Evolutionary conservation across 192 early-diverging fungal genomes (phyloP).

Genomic region (Podila epicladia): DNA sequence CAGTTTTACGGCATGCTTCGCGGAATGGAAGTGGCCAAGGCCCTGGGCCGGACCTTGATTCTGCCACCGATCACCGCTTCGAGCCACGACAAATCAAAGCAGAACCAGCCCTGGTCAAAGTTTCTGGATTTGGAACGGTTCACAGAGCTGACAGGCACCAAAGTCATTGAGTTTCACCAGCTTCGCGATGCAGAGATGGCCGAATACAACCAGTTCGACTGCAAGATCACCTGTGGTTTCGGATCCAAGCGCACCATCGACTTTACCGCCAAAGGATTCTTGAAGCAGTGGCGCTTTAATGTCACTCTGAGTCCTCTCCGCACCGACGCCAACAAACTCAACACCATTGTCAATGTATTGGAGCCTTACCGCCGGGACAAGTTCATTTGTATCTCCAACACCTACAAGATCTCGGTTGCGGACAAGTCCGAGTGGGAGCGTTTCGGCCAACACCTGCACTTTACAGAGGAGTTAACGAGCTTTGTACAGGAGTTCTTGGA

Average conservation of each 20-base stretch:
- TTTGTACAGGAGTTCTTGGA: slow-evolving; percentile 45
- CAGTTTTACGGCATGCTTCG: slow-evolving; percentile 50
- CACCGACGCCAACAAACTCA: slow-evolving; percentile 32
- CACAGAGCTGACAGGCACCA: slow-evolving; percentile 42
- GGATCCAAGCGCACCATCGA: slow-evolving; percentile 49
- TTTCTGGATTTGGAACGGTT: slow-evolving; percentile 43
- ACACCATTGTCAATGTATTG: slow-evolving; percentile 20
- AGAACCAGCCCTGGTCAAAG: slow-evolving; percentile 53
- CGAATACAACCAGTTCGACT: slow-evolving; percentile 26
- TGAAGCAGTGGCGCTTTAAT: slow-evolving; percentile 48
- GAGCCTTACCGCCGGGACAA: slow-evolving; percentile 26
- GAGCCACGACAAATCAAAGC: slow-evolving; percentile 50
- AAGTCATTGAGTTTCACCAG: slow-evolving; percentile 46
- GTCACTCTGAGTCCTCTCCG: slow-evolving; percentile 21
- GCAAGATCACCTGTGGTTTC: slow-evolving; percentile 47
- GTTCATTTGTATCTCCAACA: slow-evolving; percentile 47
- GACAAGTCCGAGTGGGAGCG: slow-evolving; percentile 49
- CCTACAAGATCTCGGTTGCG: slow-evolving; percentile 38
- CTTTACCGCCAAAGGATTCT: slow-evolving; percentile 48
- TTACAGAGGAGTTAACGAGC: slow-evolving; percentile 31
- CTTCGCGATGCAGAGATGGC: slow-evolving; percentile 29
- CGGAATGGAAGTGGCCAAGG: slow-evolving; percentile 46
- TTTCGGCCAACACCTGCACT: slow-evolving; percentile 47
- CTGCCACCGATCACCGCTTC: slow-evolving; percentile 49
- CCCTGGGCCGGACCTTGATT: slow-evolving; percentile 35